Conservation (phyloP, 257 asterid species). For the Coffea eugenioides region DNA sequence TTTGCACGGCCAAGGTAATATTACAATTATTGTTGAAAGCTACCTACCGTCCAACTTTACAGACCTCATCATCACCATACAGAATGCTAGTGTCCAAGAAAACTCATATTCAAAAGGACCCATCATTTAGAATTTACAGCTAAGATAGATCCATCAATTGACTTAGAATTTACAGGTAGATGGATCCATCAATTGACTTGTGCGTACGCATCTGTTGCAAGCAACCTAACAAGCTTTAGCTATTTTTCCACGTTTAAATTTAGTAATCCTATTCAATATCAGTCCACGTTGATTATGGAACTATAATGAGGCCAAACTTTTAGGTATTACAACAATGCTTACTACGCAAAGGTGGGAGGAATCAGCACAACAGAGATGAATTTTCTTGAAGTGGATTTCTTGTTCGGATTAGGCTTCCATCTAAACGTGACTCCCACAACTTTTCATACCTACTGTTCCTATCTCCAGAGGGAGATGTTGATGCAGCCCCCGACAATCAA, state of each 20-base stretch:
- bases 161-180: conserved; percentile 7
- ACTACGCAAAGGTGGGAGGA: conserved; percentile 96
- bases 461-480: conserved; percentile 75
- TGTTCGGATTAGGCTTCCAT: conserved; percentile 85
- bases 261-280: neutral
- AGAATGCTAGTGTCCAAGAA: neutral
- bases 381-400: conserved; percentile 88
- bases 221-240: neutral
- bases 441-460: conserved; percentile 63
- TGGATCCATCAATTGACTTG: neutral
- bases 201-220: neutral
- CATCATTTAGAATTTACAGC: no score
- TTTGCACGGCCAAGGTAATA: conserved; percentile 24
- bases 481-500: conserved; percentile 50
- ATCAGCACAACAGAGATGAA: conserved; percentile 93
- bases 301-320: neutral
- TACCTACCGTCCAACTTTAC: conserved; percentile 36
- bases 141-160: neutral
- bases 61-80: conserved; percentile 13
- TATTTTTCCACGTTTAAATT: neutral
- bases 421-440: conserved; percentile 82
- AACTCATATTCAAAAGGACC: neutral
- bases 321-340: conserved; percentile 94
- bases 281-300: neutral
- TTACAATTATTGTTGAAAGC: conserved; percentile 49